Conservation (phyloP, 2,329 filamentous ascomycete species). For the Trichothecium roseum region DNA sequence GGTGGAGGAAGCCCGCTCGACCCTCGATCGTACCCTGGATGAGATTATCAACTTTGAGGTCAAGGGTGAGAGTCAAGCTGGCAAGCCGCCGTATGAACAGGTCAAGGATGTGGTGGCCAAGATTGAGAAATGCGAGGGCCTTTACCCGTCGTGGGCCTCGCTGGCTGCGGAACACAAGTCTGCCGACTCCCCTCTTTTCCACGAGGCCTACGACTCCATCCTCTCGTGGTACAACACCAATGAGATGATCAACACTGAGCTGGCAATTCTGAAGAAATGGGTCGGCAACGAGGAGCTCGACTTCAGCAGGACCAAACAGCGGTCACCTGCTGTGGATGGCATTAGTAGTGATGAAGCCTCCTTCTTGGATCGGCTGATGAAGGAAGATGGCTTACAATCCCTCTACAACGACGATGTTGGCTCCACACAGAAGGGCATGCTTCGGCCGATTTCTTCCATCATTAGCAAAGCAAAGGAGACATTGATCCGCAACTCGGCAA, state of each 20-base stretch:
- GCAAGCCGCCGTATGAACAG: conserved; percentile 79
- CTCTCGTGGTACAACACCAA: conserved; percentile 97
- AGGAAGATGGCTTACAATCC: conserved; percentile 89
- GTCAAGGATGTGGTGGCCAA: conserved; percentile 82
- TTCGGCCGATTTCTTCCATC: conserved; percentile 71
- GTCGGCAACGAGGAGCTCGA: conserved; percentile 93
- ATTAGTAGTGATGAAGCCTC: conserved; percentile 78
- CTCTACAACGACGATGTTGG: conserved; percentile 62
- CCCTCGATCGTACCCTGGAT: conserved; percentile 67
- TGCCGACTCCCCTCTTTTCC: conserved; percentile 66
- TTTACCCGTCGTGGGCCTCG: conserved; percentile 73
- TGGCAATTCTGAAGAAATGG: conserved; percentile 87
- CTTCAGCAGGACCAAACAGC: conserved; percentile 66
- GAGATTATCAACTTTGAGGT: conserved; percentile 90
- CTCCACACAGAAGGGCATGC: conserved; percentile 56
- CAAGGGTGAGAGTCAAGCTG: conserved; percentile 83
- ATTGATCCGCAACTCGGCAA: conserved; percentile 73
- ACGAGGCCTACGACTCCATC: conserved; percentile 77
- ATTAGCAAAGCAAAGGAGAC: conserved; percentile 92
- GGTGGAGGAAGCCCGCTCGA: conserved; percentile 71
- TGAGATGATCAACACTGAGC: conserved; percentile 87
- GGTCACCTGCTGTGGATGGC: conserved; percentile 54
- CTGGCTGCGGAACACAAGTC: conserved; percentile 66
- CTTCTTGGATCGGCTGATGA: conserved; percentile 88
- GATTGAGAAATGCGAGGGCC: conserved; percentile 77